These are phyloP conservation scores for Suillus subaureus DNA, from an alignment of 768 basidiomycete species.

Conservation along the genomic window DNA sequence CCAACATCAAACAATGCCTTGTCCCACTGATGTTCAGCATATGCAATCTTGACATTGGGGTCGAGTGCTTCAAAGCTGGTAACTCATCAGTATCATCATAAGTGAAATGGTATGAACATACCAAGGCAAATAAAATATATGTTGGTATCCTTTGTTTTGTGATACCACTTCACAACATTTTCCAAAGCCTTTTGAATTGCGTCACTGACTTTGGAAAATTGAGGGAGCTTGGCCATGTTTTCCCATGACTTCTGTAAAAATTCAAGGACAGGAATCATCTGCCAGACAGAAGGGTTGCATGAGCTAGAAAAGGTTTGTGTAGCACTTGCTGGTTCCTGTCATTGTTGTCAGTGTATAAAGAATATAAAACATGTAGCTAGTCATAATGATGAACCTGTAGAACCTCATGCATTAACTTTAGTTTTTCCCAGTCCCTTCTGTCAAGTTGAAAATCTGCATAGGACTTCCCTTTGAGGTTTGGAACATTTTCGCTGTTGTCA, in stretches of 20 bases:
- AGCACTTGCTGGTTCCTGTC: neutral
- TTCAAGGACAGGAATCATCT: neutral
- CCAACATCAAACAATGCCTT: neutral
- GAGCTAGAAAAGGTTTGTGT: neutral
- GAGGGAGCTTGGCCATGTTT: neutral
- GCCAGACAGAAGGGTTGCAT: neutral
- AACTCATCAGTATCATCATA: neutral
- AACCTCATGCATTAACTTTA: constrained; percentile 28
- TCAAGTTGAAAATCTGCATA: constrained; percentile 29
- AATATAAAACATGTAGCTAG: neutral
- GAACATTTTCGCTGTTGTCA: constrained; percentile 26
- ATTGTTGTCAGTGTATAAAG: neutral
- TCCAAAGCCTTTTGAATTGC: constrained; percentile 3
- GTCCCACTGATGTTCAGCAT: neutral
- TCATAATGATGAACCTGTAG: constrained; percentile 17
- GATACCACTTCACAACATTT: constrained; percentile 18
- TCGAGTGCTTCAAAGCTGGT: neutral
- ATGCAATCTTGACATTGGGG: constrained; percentile 6
- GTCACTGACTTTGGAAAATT: neutral
- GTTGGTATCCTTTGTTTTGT: neutral
- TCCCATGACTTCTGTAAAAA: neutral
- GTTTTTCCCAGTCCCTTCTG: constrained; percentile 26
- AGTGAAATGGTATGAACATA: neutral
- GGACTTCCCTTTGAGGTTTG: constrained; percentile 25
- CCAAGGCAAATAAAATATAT: neutral